phyloP scores from a whole-genome alignment of 78 protist species.

The Chrysochromulina tobinii region DNA sequence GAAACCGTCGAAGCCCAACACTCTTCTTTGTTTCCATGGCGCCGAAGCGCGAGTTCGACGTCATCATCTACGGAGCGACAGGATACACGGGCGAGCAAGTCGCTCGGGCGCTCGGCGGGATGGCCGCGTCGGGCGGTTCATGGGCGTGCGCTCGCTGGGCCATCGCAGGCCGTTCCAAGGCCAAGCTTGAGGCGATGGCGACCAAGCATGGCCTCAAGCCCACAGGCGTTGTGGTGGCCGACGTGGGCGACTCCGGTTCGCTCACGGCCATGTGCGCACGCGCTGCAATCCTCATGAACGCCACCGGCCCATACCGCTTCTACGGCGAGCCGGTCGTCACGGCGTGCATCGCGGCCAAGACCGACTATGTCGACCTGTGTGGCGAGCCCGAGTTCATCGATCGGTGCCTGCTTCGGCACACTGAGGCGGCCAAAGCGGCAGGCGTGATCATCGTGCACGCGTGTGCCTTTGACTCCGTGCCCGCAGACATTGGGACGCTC shows the following conservation, averaged over 20 bases:
- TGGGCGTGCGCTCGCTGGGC: not conserved
- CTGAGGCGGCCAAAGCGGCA: not conserved
- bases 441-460: not conserved
- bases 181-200: not conserved
- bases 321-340: not conserved
- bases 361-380: not conserved
- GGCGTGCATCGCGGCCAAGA: not conserved
- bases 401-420: not conserved
- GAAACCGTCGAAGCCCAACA: too few species aligned
- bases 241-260: not conserved
- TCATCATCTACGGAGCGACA: not conserved
- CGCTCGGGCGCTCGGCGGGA: not conserved
- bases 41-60: not conserved
- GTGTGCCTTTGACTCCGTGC: conserved; percentile 6
- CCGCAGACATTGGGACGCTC: not conserved
- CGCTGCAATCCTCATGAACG: not conserved
- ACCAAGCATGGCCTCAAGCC: not conserved
- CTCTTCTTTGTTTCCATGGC: too few species aligned
- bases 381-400: conserved; percentile 23
- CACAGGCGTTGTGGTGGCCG: not conserved
- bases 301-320: conserved; percentile 2
- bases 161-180: not conserved
- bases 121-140: not conserved
- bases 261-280: not conserved
- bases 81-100: not conserved